Evolutionary conservation across 2,329 filamentous ascomycete genomes (phyloP), one percentile per base, ranked within the genome.

Genomic region (Graphilbum sp.): DNA sequence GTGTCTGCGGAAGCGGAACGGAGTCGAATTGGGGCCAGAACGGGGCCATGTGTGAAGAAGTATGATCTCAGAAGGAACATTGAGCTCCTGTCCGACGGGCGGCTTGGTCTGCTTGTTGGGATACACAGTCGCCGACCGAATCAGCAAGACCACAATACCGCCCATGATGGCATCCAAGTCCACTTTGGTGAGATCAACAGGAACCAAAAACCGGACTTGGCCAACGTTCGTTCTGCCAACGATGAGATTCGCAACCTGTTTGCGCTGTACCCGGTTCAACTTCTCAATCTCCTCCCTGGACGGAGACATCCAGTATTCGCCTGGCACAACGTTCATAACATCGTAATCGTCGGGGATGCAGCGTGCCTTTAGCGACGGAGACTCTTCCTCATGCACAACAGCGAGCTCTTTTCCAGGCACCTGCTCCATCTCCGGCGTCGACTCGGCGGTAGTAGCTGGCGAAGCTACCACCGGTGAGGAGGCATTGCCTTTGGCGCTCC

Each of bases 11-110:
- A 47, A 42, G 32, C 43, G 44, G 9, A 33, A 12, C 3, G 45
- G 17, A 29, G 78, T 70, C 45, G 85, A 75, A 23, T 76, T 70
- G 19, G 69, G 67, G n/a, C 71, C 70, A 44, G 63, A 70, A 41
- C 88, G 80, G 23, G 90, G 90, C 79, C 84, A 96, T 0, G 87
- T 94, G 53, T 96, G 88, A 54, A 90, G 79, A 11, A 98, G 69
- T n/a, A 71, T 74, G 45, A 98, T 87, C 29, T 72, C 76, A 0
- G 90, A 84, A 3, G 86, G 87, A 8, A 95, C 84, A 51, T 98
- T 98, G 45, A 98, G 67, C 6, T 85, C 88, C 52, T 86, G 84
- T 41, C 92, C 90, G 41, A 78, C 69, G 0, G 79, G 70, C 15
- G 90, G 87, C 59, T 95, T 98, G 52, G 76, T 75, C 5, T 70